Conservation (phyloP, 805 yeast species). For the Hanseniaspora lachancei region DNA sequence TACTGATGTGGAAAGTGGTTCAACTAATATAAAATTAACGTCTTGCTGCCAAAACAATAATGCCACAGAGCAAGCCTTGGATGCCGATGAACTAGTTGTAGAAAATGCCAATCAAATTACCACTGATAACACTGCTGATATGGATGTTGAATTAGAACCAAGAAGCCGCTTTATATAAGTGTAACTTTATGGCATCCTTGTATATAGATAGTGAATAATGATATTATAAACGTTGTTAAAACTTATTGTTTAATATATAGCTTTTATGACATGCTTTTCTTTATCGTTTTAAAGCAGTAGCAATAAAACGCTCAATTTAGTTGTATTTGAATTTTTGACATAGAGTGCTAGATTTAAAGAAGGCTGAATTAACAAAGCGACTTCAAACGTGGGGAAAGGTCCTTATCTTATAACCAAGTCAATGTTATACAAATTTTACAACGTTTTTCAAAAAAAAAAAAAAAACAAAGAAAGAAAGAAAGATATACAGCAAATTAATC, state of each 20-base stretch:
- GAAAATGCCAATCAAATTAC: slow-evolving; percentile 2
- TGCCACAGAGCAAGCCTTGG: background rate
- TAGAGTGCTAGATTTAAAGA: no score
- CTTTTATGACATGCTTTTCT: no score
- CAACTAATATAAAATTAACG: background rate
- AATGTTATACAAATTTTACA: no score
- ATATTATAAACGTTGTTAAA: no score
- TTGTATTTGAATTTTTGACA: no score
- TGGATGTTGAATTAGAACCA: slow-evolving; percentile 10
- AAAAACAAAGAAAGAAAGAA: background rate
- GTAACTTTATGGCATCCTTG: background rate
- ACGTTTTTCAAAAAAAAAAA: no score
- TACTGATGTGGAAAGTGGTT: background rate
- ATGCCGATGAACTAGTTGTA: background rate
- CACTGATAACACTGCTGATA: slow-evolving; percentile 7
- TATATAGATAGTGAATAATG: no score
- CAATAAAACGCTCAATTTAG: no score
- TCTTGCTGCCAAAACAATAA: slow-evolving; percentile 2
- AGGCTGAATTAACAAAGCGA: background rate
- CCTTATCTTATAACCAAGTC: background rate
- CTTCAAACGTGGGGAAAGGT: background rate
- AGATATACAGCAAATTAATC: background rate
- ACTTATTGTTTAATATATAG: no score
- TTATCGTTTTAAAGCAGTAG: no score
- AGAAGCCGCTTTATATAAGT: slow-evolving; percentile 3